Conservation (phyloP, 139 green algal genomes). For the Tetradesmus lagerheimii region DNA sequence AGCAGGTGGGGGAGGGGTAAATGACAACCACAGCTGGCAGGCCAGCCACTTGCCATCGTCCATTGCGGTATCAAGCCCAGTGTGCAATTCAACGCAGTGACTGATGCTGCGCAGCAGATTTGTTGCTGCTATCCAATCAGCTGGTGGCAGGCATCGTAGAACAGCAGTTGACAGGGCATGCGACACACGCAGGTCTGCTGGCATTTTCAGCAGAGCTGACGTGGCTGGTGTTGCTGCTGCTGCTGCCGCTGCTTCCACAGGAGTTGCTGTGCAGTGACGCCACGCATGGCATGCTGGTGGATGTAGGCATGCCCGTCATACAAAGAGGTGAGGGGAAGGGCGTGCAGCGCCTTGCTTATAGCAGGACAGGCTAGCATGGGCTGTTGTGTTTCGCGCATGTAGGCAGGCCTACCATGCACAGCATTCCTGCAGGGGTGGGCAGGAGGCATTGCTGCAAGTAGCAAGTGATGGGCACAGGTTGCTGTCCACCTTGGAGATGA, state of each 20-base stretch:
- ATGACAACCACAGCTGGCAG: neutral
- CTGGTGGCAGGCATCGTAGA: neutral
- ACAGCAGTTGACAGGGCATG: neutral
- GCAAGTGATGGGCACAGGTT: no score
- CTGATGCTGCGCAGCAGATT: no score
- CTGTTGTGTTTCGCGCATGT: no score
- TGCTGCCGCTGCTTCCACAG: constrained; percentile 60
- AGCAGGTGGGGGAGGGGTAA: neutral
- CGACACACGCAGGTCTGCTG: neutral
- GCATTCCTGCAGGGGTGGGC: no score
- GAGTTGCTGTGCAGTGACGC: constrained; percentile 72
- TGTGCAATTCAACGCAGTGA: neutral
- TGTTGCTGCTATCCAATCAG: neutral
- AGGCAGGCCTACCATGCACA: constrained; percentile 95
- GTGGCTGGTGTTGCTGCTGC: neutral
- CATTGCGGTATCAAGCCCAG: neutral
- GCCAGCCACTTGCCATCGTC: neutral
- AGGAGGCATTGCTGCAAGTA: no score
- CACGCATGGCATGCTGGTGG: constrained; percentile 87
- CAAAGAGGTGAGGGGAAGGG: constrained; percentile 69
- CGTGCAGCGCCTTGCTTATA: no score
- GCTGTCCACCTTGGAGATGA: no score
- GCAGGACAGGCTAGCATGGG: no score
- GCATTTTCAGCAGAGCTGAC: neutral
- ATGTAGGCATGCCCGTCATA: constrained; percentile 95